A percentile compares a stretch with the other conserved stretches of the same genome.
Conservation (phyloP, 2,329 filamentous ascomycete species). For the Neurospora sp. region DNA sequence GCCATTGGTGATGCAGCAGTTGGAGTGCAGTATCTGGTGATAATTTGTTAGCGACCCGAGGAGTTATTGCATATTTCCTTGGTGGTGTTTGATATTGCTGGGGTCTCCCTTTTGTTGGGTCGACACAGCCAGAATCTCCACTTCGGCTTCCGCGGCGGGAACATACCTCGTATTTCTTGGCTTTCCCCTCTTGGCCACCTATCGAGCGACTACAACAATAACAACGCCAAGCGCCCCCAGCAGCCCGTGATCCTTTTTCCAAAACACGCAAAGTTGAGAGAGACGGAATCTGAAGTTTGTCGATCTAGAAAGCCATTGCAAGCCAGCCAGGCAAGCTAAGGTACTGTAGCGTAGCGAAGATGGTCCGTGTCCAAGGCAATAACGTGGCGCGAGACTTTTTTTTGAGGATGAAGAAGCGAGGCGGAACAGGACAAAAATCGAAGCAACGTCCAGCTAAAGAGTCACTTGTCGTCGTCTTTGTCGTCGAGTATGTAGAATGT, state of each 20-base stretch:
- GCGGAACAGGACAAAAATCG: neutral
- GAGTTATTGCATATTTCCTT: neutral
- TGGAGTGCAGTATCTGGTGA: neutral
- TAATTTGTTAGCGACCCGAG: neutral
- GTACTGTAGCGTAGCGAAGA: neutral
- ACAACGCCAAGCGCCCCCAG: neutral
- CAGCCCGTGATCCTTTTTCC: neutral
- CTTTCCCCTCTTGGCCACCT: neutral
- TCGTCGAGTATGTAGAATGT: neutral
- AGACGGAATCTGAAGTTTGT: neutral
- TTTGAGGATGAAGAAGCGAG: neutral
- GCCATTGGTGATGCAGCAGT: constrained; percentile 10
- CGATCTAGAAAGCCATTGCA: neutral
- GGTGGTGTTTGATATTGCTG: neutral
- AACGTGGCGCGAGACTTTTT: neutral
- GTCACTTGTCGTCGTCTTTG: constrained; percentile 4
- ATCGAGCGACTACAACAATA: neutral
- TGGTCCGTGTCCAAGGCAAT: neutral
- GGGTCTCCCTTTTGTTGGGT: neutral
- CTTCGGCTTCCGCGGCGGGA: neutral
- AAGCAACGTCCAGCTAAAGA: constrained; percentile 12
- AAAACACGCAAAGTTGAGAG: neutral
- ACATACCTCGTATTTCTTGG: neutral
- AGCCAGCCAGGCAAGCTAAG: neutral
- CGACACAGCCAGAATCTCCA: neutral